phyloP scores from a whole-genome alignment of 2,329 filamentous ascomycete genomes.

The Exophiala alcalophila region DNA sequence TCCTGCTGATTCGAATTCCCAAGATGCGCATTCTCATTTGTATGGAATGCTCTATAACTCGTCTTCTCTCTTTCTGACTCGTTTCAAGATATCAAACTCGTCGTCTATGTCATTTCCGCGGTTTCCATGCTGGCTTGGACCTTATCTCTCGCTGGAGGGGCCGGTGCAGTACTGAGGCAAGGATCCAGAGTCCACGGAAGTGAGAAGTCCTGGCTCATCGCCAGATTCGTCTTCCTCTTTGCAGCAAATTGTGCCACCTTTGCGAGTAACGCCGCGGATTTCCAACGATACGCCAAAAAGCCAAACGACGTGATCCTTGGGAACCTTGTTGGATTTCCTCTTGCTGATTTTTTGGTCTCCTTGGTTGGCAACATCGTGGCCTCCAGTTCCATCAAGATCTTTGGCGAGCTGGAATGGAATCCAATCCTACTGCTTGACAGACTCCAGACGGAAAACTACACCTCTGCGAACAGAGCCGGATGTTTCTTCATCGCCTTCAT shows the following conservation, averaged over 20 bases:
- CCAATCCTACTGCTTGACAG: conserved; percentile 48
- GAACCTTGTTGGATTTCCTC: conserved; percentile 53
- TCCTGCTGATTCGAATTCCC: conserved; percentile 40
- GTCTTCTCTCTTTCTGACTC: not conserved
- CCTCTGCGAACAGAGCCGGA: conserved; percentile 12
- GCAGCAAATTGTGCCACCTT: conserved; percentile 24
- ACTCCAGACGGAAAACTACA: conserved; percentile 5
- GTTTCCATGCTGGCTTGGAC: conserved; percentile 43
- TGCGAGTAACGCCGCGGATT: conserved; percentile 31
- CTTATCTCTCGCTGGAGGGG: conserved; percentile 35
- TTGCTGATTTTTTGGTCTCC: conserved; percentile 72
- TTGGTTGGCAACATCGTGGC: conserved; percentile 81
- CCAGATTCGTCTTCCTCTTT: conserved; percentile 31
- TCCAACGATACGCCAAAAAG: conserved; percentile 44
- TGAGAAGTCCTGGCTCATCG: conserved; percentile 27
- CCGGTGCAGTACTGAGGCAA: conserved; percentile 33
- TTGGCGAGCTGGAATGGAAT: conserved; percentile 67
- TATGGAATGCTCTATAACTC: not conserved
- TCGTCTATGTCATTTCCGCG: conserved; percentile 40
- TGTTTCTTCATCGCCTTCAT: conserved; percentile 16
- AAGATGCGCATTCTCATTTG: conserved; percentile 39
- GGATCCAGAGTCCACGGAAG: conserved; percentile 35
- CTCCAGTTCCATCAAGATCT: conserved; percentile 63
- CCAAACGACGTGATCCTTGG: conserved; percentile 43
- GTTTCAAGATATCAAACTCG: conserved; percentile 34